These are phyloP conservation scores for Phytopythium vexans DNA, from an alignment of 352 stramenopile species.

Conservation along the genomic window DNA sequence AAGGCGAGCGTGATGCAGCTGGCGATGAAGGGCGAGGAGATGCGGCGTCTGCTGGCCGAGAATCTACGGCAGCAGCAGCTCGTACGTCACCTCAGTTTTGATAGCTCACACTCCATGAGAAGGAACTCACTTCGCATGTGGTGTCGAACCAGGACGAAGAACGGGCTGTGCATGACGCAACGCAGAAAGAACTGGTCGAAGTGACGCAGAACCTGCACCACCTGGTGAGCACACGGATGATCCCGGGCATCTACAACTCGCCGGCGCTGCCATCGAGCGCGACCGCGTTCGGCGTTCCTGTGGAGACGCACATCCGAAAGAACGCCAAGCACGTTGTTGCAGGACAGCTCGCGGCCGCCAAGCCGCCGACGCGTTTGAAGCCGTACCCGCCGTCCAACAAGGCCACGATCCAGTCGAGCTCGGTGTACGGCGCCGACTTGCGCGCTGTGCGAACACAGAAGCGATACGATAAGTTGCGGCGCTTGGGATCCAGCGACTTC, in stretches of 20 bases:
- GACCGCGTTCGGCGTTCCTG: conserved; percentile 53
- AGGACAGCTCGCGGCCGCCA: conserved; percentile 20
- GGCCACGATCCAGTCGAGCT: conserved; percentile 39
- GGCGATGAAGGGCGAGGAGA: conserved; percentile 39
- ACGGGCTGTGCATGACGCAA: conserved; percentile 24
- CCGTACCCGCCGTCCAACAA: conserved; percentile 58
- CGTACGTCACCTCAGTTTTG: conserved; percentile 7
- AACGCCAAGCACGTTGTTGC: conserved; percentile 44
- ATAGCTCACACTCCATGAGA: too few species aligned
- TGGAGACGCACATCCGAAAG: conserved; percentile 59
- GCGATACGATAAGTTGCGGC: conserved; percentile 58
- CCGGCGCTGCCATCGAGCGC: conserved; percentile 21
- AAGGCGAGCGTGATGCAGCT: conserved; percentile 58
- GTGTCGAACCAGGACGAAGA: conserved; percentile 23
- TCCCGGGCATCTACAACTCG: conserved; percentile 65
- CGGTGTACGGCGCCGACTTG: conserved; percentile 37
- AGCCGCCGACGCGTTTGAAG: conserved; percentile 34
- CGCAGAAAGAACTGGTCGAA: conserved; percentile 39
- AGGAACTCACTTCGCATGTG: too few species aligned
- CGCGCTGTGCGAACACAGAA: conserved; percentile 49
- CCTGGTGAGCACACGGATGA: conserved; percentile 46
- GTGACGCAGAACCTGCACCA: conserved; percentile 65
- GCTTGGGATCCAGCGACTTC: conserved; percentile 42
- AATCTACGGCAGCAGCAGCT: conserved; percentile 38
- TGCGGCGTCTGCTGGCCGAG: conserved; percentile 41